phyloP scores from a whole-genome alignment of 345 rosid species.

The Lagerstroemia speciosa region DNA sequence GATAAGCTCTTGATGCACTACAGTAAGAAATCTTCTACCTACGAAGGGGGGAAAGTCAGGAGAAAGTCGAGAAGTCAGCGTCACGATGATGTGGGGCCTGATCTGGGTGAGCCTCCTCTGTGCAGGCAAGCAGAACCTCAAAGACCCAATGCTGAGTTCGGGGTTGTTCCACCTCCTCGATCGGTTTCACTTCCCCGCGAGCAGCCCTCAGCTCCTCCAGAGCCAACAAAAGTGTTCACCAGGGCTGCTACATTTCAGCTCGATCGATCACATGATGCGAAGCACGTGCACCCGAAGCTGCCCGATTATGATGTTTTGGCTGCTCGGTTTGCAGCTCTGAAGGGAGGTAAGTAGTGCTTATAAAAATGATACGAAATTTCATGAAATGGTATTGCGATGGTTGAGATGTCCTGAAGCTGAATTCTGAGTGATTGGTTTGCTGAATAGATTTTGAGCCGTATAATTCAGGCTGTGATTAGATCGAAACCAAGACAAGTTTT shows the following conservation, averaged over 20 bases:
- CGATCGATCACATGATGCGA: constrained; percentile 46
- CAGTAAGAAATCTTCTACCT: constrained; percentile 63
- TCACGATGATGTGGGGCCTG: constrained; percentile 18
- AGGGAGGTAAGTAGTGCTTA: constrained; percentile 37
- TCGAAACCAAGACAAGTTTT: background rate
- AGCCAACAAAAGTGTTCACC: constrained; percentile 31
- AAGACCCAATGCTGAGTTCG: constrained; percentile 22
- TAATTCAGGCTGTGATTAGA: background rate
- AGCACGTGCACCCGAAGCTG: constrained; percentile 92
- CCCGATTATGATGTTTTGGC: constrained; percentile 93
- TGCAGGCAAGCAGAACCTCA: constrained; percentile 1
- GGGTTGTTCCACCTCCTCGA: constrained; percentile 33
- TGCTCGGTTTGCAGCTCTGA: constrained; percentile 73
- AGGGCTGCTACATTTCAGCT: constrained; percentile 80
- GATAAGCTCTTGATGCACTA: constrained; percentile 84
- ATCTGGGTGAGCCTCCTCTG: constrained; percentile 20
- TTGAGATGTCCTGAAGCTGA: background rate
- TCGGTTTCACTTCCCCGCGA: constrained; percentile 60
- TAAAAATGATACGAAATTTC: background rate
- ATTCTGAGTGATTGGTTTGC: too few species aligned
- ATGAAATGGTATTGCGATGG: background rate
- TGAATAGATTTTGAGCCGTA: background rate
- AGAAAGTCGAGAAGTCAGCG: constrained; percentile 50
- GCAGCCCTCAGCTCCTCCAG: constrained; percentile 36
- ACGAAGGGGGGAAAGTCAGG: constrained; percentile 32